A percentile compares a stretch with the other conserved stretches of the same genome.
These are phyloP conservation scores for Echites panduratus DNA, from an alignment of 257 asterid species.

Conservation along the genomic window DNA sequence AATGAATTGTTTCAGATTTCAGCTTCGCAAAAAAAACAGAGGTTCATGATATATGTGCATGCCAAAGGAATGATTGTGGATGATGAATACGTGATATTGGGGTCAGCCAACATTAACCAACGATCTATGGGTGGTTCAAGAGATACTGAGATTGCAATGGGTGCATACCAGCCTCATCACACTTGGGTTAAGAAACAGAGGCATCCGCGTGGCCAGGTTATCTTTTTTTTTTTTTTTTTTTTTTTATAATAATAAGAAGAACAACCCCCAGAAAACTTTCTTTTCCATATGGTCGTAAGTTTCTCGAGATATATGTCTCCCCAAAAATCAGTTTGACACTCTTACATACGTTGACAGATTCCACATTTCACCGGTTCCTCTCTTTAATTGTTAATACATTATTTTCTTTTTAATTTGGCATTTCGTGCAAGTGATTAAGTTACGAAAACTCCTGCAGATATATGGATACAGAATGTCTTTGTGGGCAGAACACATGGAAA, in stretches of 20 bases:
- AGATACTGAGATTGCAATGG: slow-evolving; percentile 91
- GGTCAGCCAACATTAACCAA: slow-evolving; percentile 82
- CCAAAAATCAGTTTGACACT: not conserved
- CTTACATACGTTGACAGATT: not conserved
- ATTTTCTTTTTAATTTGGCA: not conserved
- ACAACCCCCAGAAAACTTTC: not conserved
- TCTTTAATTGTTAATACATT: no score
- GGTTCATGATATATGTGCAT: slow-evolving; percentile 78
- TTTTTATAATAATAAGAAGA: not conserved
- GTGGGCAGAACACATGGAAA: slow-evolving; percentile 76
- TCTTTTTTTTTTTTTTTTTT: no score
- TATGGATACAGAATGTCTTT: slow-evolving; percentile 80
- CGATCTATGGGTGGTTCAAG: slow-evolving; percentile 88
- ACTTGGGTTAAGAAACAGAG: slow-evolving; percentile 50
- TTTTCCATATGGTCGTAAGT: not conserved
- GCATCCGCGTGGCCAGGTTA: slow-evolving; percentile 71
- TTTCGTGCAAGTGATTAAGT: not conserved
- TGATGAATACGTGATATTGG: slow-evolving; percentile 69
- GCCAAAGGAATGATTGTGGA: slow-evolving; percentile 89
- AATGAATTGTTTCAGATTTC: slow-evolving; percentile 24
- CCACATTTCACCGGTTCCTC: not conserved
- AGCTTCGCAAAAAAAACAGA: slow-evolving; percentile 43
- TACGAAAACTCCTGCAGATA: slow-evolving; percentile 31
- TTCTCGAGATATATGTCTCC: no score
- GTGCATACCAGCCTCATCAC: slow-evolving; percentile 74